Conservation (phyloP, 495 filamentous ascomycete genomes). For the Annulohypoxylon stygium region DNA sequence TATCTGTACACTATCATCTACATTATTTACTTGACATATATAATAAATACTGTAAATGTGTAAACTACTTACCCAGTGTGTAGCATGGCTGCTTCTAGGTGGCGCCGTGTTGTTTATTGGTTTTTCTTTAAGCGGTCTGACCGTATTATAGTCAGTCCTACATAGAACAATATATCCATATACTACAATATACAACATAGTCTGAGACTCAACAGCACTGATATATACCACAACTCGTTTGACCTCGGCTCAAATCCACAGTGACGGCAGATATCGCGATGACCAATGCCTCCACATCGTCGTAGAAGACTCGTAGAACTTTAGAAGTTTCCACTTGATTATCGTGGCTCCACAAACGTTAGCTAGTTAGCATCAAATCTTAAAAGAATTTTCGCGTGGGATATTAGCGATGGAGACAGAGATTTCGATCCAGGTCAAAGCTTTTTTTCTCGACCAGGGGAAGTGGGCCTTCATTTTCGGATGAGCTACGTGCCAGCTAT, state of each 20-base stretch:
- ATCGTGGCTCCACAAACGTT: slow-evolving; percentile 43
- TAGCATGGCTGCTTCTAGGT: not conserved
- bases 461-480: slow-evolving; percentile 37
- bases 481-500: slow-evolving; percentile 16
- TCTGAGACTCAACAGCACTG: slow-evolving; percentile 6
- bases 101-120: slow-evolving; percentile 21
- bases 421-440: slow-evolving; percentile 43
- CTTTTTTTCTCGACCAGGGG: slow-evolving; percentile 37
- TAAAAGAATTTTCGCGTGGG: slow-evolving; percentile 36
- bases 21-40: too few species aligned
- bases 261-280: slow-evolving; percentile 6
- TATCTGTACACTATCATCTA: not conserved
- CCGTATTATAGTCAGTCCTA: slow-evolving; percentile 20
- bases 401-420: slow-evolving; percentile 43
- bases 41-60: too few species aligned
- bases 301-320: slow-evolving; percentile 45
- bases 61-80: too few species aligned
- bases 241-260: slow-evolving; percentile 20
- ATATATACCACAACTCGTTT: slow-evolving; percentile 6
- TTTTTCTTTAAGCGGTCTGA: slow-evolving; percentile 26
- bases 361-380: slow-evolving; percentile 29
- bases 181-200: not conserved
- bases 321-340: slow-evolving; percentile 40
- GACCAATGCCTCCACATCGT: slow-evolving; percentile 39
- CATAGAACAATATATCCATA: not conserved